Conservation (phyloP, 768 basidiomycete species). For the Hygrophoropsis aurantiaca region DNA sequence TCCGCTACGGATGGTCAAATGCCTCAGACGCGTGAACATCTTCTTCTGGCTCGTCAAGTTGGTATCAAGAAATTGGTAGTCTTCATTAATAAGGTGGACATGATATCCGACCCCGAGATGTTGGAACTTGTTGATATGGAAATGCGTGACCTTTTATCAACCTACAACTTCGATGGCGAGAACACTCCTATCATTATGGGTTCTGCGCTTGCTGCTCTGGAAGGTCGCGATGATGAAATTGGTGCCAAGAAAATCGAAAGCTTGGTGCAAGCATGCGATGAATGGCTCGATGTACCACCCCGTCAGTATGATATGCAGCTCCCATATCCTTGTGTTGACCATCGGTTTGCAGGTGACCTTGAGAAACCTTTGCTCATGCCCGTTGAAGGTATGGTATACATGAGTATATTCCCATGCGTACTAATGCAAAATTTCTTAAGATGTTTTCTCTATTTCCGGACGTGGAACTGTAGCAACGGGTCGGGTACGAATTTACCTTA, state of each 20-base stretch:
- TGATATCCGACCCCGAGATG: conserved; percentile 97
- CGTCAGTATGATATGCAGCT: conserved; percentile 51
- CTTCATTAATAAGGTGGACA: conserved; percentile 99
- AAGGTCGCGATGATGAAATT: conserved; percentile 77
- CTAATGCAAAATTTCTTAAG: conserved; percentile 30
- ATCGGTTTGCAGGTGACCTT: conserved; percentile 69
- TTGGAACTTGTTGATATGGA: conserved; percentile 99
- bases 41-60: conserved; percentile 96
- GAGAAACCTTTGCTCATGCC: conserved; percentile 98
- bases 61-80: conserved; percentile 97
- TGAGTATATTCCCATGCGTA: not conserved
- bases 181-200: conserved; percentile 98
- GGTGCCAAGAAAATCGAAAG: conserved; percentile 80
- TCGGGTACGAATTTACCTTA: conserved; percentile 50
- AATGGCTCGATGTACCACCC: conserved; percentile 91
- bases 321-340: conserved; percentile 2
- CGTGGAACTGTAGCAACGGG: conserved; percentile 98
- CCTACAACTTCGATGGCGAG: conserved; percentile 96
- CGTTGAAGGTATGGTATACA: conserved; percentile 63
- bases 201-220: conserved; percentile 92
- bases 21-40: conserved; percentile 98
- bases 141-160: conserved; percentile 92
- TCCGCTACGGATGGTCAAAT: conserved; percentile 99
- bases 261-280: conserved; percentile 84
- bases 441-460: conserved; percentile 96